Percentiles rank a stretch among this genome's conserved stretches.
These are phyloP conservation scores for Triglochin maritima DNA, from an alignment of 106 monocot genomes.

Conservation along the genomic window DNA sequence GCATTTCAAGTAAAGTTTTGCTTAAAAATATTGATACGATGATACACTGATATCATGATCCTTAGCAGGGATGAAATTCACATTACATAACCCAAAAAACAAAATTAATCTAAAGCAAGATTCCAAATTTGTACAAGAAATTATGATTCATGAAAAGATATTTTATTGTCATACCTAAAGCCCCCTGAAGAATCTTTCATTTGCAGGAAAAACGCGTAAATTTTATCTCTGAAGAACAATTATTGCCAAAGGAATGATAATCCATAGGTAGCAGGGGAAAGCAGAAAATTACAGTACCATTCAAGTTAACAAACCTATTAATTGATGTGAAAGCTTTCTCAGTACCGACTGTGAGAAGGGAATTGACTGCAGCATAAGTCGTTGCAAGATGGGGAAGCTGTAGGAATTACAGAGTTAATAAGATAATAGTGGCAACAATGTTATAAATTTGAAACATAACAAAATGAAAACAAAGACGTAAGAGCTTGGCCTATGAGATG, in stretches of 20 bases:
- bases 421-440: background rate
- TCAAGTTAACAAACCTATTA: constrained; percentile 51
- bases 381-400: constrained; percentile 98
- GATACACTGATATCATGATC: no score
- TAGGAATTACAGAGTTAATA: background rate
- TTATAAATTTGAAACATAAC: constrained; percentile 1
- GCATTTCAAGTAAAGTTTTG: no score
- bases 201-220: constrained; percentile 48
- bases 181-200: constrained; percentile 87
- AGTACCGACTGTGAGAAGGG: constrained; percentile 73
- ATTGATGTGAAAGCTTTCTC: constrained; percentile 69
- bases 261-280: background rate
- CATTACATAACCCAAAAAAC: no score
- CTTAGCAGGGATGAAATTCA: no score
- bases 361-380: constrained; percentile 92
- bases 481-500: background rate
- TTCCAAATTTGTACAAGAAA: no score
- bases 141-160: no score
- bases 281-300: background rate
- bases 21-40: no score
- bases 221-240: constrained; percentile 38
- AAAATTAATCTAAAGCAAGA: no score
- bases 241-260: constrained; percentile 1
- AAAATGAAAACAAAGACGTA: background rate
- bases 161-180: constrained; percentile 43